Conservation (phyloP, 1,284 basidiomycete genomes). For the Mrakiaceae sp. region DNA sequence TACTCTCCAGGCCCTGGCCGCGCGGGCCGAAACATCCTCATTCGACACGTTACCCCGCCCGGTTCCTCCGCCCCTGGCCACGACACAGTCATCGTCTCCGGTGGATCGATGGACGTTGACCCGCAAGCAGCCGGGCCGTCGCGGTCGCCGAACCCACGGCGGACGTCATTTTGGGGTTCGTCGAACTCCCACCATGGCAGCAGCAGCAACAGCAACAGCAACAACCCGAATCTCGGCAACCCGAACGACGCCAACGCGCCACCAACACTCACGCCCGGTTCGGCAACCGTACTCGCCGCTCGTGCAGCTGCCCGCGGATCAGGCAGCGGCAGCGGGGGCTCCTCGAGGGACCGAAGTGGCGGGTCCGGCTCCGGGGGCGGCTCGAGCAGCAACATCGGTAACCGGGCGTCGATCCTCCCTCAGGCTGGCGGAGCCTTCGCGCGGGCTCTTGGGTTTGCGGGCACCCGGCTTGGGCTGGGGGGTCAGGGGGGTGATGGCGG, state of each 20-base stretch:
- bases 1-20: neutral
- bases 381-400: no score
- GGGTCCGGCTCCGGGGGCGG: no score
- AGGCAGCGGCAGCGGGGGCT: no score
- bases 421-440: no score
- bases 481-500: no score
- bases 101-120: neutral
- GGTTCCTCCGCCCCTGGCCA: neutral
- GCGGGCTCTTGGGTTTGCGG: no score
- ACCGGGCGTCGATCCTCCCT: no score
- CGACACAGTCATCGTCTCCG: neutral
- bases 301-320: no score
- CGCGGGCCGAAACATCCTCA: neutral
- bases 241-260: conserved; percentile 1
- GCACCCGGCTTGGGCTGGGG: no score
- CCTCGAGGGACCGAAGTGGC: no score
- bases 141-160: neutral
- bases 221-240: neutral
- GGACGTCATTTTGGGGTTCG: neutral
- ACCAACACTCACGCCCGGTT: neutral
- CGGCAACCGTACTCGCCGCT: neutral
- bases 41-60: neutral
- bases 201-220: neutral
- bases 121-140: neutral
- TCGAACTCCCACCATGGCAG: neutral